Evolutionary conservation across 768 basidiomycete genomes (phyloP).

Genomic region (Hericium coralloides): DNA sequence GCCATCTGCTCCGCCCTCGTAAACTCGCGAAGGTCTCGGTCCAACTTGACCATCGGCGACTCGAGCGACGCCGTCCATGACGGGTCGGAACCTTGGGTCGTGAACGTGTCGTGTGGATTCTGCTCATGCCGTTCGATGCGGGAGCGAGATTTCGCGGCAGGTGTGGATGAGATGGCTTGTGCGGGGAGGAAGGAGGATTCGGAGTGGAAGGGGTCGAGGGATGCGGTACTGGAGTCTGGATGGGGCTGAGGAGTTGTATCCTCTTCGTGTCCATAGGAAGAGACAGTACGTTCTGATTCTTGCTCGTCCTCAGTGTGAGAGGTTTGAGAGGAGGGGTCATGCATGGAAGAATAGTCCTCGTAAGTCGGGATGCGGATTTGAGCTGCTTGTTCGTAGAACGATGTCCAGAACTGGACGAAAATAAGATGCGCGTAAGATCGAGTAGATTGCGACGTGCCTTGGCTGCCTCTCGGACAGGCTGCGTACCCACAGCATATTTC

Average conservation of each 20-base stretch:
- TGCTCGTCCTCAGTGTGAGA: not conserved
- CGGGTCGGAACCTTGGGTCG: constrained; percentile 29
- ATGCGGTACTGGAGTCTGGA: constrained; percentile 24
- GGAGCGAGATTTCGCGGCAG: constrained; percentile 38
- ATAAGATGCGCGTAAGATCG: not conserved
- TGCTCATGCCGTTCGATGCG: constrained; percentile 14
- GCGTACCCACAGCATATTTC: constrained; percentile 77
- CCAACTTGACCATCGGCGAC: constrained; percentile 61
- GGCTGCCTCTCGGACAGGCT: constrained; percentile 84
- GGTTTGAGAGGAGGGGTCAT: constrained; percentile 15
- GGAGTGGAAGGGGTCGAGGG: constrained; percentile 31
- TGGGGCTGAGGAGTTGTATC: constrained; percentile 4
- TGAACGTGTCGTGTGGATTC: constrained; percentile 27
- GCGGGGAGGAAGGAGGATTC: constrained; percentile 71
- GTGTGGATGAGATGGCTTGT: constrained; percentile 71
- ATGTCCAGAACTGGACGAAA: constrained; percentile 77
- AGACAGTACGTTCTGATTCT: not conserved
- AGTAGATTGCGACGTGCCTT: constrained; percentile 43
- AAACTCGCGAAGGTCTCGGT: constrained; percentile 51
- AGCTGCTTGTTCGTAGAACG: constrained; percentile 93
- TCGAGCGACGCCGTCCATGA: constrained; percentile 73
- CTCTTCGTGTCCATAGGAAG: constrained; percentile 6
- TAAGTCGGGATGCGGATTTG: constrained; percentile 73
- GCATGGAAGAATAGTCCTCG: constrained; percentile 42
- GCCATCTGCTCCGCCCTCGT: constrained; percentile 31